These are phyloP conservation scores for Vitis cinerea DNA, from an alignment of 164 flowering plant species.

Conservation along the genomic window DNA sequence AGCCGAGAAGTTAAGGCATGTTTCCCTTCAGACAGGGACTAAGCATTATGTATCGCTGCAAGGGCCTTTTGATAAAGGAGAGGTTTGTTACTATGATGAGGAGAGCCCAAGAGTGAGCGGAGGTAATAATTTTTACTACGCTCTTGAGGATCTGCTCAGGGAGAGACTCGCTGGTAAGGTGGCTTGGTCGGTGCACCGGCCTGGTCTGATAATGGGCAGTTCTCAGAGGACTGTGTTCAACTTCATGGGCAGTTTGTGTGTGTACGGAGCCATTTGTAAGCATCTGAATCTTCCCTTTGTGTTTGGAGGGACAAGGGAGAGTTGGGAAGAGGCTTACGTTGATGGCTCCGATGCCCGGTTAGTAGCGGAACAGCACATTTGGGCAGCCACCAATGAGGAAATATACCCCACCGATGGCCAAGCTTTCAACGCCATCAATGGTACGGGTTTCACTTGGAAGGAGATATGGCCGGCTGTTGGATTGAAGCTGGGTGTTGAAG, in stretches of 20 bases:
- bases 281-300: conserved; percentile 67
- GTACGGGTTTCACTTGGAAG: conserved; percentile 65
- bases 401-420: conserved; percentile 31
- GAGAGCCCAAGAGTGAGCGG: conserved; percentile 48
- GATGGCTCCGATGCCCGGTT: conserved; percentile 80
- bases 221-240: conserved; percentile 58
- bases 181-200: conserved; percentile 81
- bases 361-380: conserved; percentile 83
- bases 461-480: conserved; percentile 68
- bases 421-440: conserved; percentile 72
- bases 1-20: conserved; percentile 52
- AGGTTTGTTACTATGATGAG: conserved; percentile 39
- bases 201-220: conserved; percentile 73
- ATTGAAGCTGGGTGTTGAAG: conserved; percentile 40
- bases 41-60: conserved; percentile 64
- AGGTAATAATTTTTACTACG: conserved; percentile 61
- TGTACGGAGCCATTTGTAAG: conserved; percentile 71
- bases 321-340: conserved; percentile 72
- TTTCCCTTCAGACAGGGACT: conserved; percentile 86
- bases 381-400: conserved; percentile 54
- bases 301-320: conserved; percentile 66
- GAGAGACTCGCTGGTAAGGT: conserved; percentile 44
- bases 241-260: conserved; percentile 72
- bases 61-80: conserved; percentile 16
- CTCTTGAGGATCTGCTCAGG: conserved; percentile 65